These are phyloP conservation scores for Magnaporthiopsis rhizophila DNA, from an alignment of 2,329 filamentous ascomycete genomes.

Conservation along the genomic window DNA sequence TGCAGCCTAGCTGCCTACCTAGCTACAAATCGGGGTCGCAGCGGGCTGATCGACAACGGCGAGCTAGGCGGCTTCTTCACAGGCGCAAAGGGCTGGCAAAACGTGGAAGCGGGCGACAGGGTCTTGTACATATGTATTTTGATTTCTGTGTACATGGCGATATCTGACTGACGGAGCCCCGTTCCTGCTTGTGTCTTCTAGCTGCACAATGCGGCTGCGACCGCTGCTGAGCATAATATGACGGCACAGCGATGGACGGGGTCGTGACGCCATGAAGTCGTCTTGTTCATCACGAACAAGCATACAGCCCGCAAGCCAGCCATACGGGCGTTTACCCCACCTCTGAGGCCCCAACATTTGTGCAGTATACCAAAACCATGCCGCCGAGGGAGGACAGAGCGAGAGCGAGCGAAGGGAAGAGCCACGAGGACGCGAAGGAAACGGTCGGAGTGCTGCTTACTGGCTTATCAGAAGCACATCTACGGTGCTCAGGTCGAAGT, in stretches of 20 bases:
- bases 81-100: constrained; percentile 3
- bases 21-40: background rate
- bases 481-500: constrained; percentile 95
- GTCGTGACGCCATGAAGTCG: background rate
- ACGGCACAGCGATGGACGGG: background rate
- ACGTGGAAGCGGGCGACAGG: constrained; percentile 12
- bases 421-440: constrained; percentile 3
- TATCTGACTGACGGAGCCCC: constrained; percentile 4
- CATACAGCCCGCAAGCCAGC: background rate
- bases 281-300: background rate
- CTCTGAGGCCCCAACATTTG: background rate
- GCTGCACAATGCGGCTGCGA: background rate
- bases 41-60: background rate
- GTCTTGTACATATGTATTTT: constrained; percentile 23
- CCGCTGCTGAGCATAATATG: background rate
- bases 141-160: constrained; percentile 18
- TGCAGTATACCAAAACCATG: background rate
- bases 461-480: constrained; percentile 97
- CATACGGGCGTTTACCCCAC: background rate
- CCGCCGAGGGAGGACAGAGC: background rate
- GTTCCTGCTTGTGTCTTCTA: background rate
- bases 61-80: constrained; percentile 2
- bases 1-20: constrained; percentile 7
- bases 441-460: constrained; percentile 61
- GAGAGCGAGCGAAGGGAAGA: background rate